Conservation (phyloP, 163 green algal genomes). For the Prototheca wickerhamii region DNA sequence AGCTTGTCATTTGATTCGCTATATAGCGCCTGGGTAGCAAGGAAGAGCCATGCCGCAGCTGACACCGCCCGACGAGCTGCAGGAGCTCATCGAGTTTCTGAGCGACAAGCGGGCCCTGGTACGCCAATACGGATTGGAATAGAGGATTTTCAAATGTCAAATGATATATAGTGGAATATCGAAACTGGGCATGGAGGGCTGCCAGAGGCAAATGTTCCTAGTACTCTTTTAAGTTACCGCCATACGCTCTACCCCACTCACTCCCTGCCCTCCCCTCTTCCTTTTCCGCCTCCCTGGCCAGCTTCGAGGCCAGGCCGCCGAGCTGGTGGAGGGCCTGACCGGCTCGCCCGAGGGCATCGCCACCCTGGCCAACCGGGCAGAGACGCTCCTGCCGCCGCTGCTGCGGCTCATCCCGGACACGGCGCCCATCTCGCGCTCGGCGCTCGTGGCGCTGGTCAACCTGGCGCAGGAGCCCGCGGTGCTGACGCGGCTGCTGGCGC, state of each 20-base stretch:
- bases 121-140: neutral
- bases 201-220: no score
- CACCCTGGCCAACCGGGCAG: conserved; percentile 23
- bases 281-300: conserved; percentile 6
- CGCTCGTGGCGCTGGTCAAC: conserved; percentile 61
- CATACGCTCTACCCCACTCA: neutral
- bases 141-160: neutral
- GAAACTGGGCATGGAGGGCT: no score
- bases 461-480: conserved; percentile 49
- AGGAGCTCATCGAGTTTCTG: conserved; percentile 50
- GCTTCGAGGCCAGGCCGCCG: conserved; percentile 26
- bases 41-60: no score
- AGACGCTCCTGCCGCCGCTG: conserved; percentile 42
- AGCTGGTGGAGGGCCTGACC: conserved; percentile 59
- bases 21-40: no score
- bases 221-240: neutral
- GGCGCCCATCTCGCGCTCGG: conserved; percentile 18
- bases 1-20: no score
- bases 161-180: no score
- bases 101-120: conserved; percentile 18
- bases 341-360: conserved; percentile 51
- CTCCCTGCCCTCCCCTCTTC: neutral
- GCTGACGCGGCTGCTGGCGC: conserved; percentile 33
- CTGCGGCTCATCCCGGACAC: conserved; percentile 37
- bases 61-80: conserved; percentile 38